phyloP scores from a whole-genome alignment of 2,329 filamentous ascomycete genomes.

The Talaromyces sp. region DNA sequence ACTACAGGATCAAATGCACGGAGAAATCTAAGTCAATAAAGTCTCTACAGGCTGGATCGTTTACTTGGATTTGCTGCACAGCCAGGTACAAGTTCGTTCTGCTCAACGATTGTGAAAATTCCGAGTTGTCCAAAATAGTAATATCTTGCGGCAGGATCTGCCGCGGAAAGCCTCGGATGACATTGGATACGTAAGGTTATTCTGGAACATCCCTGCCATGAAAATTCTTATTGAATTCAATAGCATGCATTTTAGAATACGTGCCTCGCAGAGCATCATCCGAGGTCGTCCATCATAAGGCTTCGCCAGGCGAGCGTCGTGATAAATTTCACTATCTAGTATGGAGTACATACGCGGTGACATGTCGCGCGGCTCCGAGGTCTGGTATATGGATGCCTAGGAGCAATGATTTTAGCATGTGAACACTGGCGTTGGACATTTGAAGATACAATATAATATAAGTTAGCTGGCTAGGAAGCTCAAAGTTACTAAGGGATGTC shows the following conservation, averaged over 20 bases:
- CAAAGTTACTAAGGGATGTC: too few relatives aligned
- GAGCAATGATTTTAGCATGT: not conserved
- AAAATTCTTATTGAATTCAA: not conserved
- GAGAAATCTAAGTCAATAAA: not conserved
- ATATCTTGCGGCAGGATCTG: not conserved
- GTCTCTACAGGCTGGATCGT: not conserved
- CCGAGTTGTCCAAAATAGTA: not conserved
- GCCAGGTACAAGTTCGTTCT: not conserved
- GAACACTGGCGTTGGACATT: not conserved
- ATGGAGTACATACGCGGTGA: not conserved
- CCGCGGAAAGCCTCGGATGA: not conserved
- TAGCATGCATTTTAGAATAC: not conserved
- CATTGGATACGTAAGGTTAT: not conserved
- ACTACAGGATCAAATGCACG: not conserved
- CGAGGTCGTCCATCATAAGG: not conserved
- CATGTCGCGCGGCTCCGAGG: not conserved
- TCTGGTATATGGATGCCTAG: not conserved
- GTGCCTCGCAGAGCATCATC: not conserved
- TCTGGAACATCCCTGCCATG: not conserved
- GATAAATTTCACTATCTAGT: not conserved
- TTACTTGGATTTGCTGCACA: not conserved
- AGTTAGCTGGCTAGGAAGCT: too few relatives aligned
- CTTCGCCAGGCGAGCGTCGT: not conserved
- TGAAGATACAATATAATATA: too few relatives aligned
- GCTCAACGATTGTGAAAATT: too few relatives aligned